phyloP scores from a whole-genome alignment of 306 rosid genomes.

The Vigna hirtella region DNA sequence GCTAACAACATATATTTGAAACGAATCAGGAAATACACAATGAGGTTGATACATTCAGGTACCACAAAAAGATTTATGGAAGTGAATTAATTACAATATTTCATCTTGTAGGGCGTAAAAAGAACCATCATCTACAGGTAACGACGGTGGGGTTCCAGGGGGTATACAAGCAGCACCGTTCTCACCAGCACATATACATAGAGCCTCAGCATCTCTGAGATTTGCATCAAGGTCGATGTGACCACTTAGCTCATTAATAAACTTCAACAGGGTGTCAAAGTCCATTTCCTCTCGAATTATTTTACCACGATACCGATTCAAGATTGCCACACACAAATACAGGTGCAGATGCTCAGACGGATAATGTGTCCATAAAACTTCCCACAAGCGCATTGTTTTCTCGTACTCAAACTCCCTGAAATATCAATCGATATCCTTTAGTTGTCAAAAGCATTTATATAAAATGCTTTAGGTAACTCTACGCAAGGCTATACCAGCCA shows the following conservation, averaged over 20 bases:
- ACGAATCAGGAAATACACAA: constrained; percentile 38
- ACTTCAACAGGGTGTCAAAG: constrained; percentile 93
- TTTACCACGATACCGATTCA: constrained; percentile 80
- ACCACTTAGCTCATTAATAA: constrained; percentile 91
- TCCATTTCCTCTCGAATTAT: constrained; percentile 96
- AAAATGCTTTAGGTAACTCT: constrained; percentile 12
- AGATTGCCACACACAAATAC: constrained; percentile 84
- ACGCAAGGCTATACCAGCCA: constrained; percentile 28
- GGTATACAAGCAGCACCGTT: constrained; percentile 91
- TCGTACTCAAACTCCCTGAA: constrained; percentile 87
- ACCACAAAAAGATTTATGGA: background rate
- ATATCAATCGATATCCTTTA: constrained; percentile 32
- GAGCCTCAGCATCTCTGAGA: constrained; percentile 92
- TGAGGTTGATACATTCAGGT: constrained; percentile 27
- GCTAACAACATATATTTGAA: constrained; percentile 5
- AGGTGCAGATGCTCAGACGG: constrained; percentile 94
- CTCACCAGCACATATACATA: constrained; percentile 91
- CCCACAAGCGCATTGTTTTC: constrained; percentile 90
- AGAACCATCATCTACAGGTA: constrained; percentile 77
- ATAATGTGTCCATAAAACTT: constrained; percentile 91
- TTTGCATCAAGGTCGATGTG: constrained; percentile 78
- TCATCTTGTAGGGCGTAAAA: constrained; percentile 73
- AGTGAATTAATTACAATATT: constrained; percentile 53
- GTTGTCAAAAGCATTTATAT: background rate
- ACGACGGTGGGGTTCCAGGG: constrained; percentile 97